These are phyloP conservation scores for Cladosporium sp. DNA, from an alignment of 2,329 filamentous ascomycete species.

Conservation along the genomic window DNA sequence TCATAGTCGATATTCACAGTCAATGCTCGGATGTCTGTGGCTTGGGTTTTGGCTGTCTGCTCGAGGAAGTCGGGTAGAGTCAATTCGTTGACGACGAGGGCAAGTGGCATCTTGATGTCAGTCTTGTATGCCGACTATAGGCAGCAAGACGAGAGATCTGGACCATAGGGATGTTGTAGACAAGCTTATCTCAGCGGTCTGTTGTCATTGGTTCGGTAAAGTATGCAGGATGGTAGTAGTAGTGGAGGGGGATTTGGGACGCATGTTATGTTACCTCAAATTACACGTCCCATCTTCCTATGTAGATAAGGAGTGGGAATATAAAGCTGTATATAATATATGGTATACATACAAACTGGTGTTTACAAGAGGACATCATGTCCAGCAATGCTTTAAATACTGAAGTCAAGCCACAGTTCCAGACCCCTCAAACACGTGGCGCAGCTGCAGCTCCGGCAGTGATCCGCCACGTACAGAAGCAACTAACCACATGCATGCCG, in stretches of 20 bases:
- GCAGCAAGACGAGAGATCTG: not conserved
- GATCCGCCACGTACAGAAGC: constrained; percentile 6
- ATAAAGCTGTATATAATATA: not conserved
- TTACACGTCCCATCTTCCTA: not conserved
- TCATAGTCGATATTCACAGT: not conserved
- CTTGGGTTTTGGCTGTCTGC: not conserved
- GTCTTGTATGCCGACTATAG: not conserved
- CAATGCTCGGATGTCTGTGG: not conserved
- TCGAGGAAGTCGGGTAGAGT: not conserved
- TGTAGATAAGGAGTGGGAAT: not conserved
- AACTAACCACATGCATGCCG: not conserved
- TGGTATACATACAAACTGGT: not conserved
- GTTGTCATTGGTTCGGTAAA: not conserved
- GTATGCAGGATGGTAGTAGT: not conserved
- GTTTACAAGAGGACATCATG: not conserved
- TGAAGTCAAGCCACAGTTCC: not conserved
- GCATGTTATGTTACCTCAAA: no score
- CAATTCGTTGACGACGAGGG: not conserved
- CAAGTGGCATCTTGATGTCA: not conserved
- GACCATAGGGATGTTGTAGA: not conserved
- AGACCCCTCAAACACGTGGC: not conserved
- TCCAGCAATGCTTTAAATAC: not conserved
- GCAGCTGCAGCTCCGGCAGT: constrained; percentile 2
- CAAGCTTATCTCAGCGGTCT: not conserved
- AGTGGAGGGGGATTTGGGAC: no score